These are phyloP conservation scores for Oidiodendron maius DNA, from an alignment of 495 filamentous ascomycete species.

Conservation along the genomic window DNA sequence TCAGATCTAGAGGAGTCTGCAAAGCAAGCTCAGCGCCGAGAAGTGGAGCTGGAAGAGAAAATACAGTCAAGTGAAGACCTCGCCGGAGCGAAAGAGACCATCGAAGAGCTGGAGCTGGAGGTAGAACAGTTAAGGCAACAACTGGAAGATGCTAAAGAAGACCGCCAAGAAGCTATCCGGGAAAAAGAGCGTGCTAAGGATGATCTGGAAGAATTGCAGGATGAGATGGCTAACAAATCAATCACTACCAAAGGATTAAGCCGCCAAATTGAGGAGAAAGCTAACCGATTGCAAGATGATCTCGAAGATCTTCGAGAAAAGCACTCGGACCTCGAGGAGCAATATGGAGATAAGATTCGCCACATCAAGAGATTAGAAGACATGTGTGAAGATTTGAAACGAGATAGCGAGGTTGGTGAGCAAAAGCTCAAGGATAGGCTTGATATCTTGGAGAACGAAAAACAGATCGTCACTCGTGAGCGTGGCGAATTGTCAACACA, in stretches of 20 bases:
- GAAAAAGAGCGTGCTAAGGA: constrained; percentile 53
- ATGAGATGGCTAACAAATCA: constrained; percentile 75
- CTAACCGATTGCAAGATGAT: constrained; percentile 58
- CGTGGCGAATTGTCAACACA: constrained; percentile 37
- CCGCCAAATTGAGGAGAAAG: constrained; percentile 68
- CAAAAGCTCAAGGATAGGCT: constrained; percentile 39
- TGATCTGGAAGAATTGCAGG: constrained; percentile 60
- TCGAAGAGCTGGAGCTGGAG: constrained; percentile 38
- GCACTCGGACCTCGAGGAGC: constrained; percentile 11
- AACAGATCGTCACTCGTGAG: constrained; percentile 31
- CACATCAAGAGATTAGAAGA: constrained; percentile 17
- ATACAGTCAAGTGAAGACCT: constrained; percentile 46
- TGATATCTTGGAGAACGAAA: constrained; percentile 33
- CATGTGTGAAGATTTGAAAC: constrained; percentile 30
- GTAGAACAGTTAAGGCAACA: constrained; percentile 39
- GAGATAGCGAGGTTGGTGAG: constrained; percentile 34
- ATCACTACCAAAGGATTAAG: constrained; percentile 70
- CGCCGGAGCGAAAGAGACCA: constrained; percentile 48
- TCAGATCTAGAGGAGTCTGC: constrained; percentile 45
- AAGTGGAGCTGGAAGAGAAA: constrained; percentile 57
- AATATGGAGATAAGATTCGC: constrained; percentile 12
- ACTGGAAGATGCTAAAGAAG: constrained; percentile 51
- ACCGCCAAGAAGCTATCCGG: constrained; percentile 55
- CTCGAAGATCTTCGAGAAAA: constrained; percentile 54
- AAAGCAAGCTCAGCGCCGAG: constrained; percentile 49